These are phyloP conservation scores for Colletotrichum sp. DNA, from an alignment of 2,329 filamentous ascomycete genomes.

Conservation along the genomic window DNA sequence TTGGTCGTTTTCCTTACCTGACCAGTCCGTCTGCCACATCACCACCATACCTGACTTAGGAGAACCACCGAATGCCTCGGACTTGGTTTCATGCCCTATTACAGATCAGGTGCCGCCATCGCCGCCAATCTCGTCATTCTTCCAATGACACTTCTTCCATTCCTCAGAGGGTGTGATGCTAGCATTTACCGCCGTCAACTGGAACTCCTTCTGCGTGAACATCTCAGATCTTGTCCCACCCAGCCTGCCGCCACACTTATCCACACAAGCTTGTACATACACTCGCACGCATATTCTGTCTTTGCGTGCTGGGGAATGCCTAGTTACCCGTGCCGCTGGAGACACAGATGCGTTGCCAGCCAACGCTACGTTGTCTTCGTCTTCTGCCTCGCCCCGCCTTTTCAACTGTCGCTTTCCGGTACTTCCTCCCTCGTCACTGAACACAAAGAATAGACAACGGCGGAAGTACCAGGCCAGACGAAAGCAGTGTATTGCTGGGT, in stretches of 20 bases:
- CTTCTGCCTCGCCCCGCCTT: background rate
- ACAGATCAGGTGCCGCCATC: background rate
- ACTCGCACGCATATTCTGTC: background rate
- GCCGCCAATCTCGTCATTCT: background rate
- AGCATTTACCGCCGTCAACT: background rate
- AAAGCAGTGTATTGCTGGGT: background rate
- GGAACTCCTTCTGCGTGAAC: background rate
- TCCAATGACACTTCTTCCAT: background rate
- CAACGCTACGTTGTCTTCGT: background rate
- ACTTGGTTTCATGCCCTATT: background rate
- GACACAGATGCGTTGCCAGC: background rate
- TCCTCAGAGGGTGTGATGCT: background rate
- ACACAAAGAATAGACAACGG: background rate
- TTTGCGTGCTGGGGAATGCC: background rate
- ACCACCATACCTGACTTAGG: background rate
- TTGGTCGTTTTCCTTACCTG: background rate
- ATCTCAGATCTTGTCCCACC: slow-evolving; percentile 1
- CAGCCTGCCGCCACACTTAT: background rate
- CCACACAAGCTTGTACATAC: background rate
- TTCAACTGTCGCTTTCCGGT: background rate
- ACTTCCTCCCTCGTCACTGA: background rate
- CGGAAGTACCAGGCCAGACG: background rate
- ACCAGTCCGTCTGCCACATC: background rate
- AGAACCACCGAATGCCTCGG: background rate
- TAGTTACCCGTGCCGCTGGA: background rate